phyloP scores from a whole-genome alignment of 2,329 filamentous ascomycete species.

The Penicillium sclerotiorum region DNA sequence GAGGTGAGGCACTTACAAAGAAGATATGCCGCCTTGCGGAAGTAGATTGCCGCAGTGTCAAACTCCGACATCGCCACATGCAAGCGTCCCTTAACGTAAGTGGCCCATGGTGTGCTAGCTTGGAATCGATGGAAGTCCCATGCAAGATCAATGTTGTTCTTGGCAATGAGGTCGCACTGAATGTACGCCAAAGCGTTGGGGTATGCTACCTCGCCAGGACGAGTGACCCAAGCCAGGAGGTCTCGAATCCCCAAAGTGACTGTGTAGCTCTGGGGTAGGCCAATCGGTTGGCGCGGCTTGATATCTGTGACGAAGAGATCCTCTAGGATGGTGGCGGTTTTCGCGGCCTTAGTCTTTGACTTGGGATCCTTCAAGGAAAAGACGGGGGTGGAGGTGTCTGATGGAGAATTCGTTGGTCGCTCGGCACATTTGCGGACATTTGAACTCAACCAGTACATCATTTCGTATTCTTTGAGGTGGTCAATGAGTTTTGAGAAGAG shows the following conservation, averaged over 20 bases:
- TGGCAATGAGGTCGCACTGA: slow-evolving; percentile 67
- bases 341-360: slow-evolving; percentile 24
- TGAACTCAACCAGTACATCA: slow-evolving; percentile 65
- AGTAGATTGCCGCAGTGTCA: slow-evolving; percentile 71
- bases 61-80: slow-evolving; percentile 73
- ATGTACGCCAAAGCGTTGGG: slow-evolving; percentile 67
- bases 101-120: slow-evolving; percentile 60
- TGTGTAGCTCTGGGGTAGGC: slow-evolving; percentile 45
- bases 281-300: slow-evolving; percentile 44
- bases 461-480: slow-evolving; percentile 72
- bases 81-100: slow-evolving; percentile 82
- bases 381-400: slow-evolving; percentile 28
- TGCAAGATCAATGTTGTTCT: slow-evolving; percentile 68
- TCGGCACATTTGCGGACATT: slow-evolving; percentile 40
- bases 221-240: slow-evolving; percentile 49
- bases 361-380: slow-evolving; percentile 30
- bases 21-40: slow-evolving; percentile 80
- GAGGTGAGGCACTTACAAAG: slow-evolving; percentile 64
- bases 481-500: slow-evolving; percentile 67
- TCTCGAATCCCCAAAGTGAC: slow-evolving; percentile 48
- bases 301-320: slow-evolving; percentile 49
- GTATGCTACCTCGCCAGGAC: slow-evolving; percentile 59
- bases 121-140: slow-evolving; percentile 68
- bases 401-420: slow-evolving; percentile 13
- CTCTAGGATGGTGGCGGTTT: slow-evolving; percentile 43